Base-by-base conservation (phyloP, 2,329 filamentous ascomycete genomes). In the Fusarium burgessii region DNA sequence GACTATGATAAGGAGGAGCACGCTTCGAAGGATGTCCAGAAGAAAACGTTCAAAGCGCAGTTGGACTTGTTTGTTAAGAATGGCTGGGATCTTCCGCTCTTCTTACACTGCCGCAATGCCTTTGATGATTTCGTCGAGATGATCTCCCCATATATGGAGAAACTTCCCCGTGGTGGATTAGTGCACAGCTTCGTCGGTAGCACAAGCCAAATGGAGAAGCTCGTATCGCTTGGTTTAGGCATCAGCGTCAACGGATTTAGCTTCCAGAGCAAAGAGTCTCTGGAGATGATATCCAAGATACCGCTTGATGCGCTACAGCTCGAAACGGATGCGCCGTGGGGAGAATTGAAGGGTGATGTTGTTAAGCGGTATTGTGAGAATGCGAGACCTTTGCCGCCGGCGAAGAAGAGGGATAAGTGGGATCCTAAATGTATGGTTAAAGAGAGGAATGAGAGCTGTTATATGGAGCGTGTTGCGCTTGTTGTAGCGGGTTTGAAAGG, bases 381-480 rank as follows among this genome's bases (percentile, higher is more conserved):
- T 45, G 82, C 81, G 14, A 74, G 74, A 10, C 72, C 79, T 9
- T 59, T 84, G 47, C 82, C 83, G 7, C 68, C 74, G 18, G 81
- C 79, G 12, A 84, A 84, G 78, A 87, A 87, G 77, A 83, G 80
- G 66, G 84, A 86, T 46, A 86, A 84, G 70, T 88, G 84, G 67
- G 79, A 83, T 50, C 38, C 67, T 11, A 81, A 80, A 0, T 77
- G 77, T 35, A 85, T 87, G 83, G 80, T 87, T 4, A 88, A 87
- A 69, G 83, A 83, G 61, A 76, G 84, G 42, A 87, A 87, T 65
- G 85, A 87, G 71, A 86, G 84, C 50, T 87, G 84, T 66, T 77
- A 76, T 0, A 84, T 87, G 15, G 82, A 82, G 42, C 77, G 81
- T 47, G 84, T 87, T 36, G 85, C 83, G 1, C 77, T 81, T 51